phyloP scores from a whole-genome alignment of 768 basidiomycete species.

The Rickenella mellea region DNA sequence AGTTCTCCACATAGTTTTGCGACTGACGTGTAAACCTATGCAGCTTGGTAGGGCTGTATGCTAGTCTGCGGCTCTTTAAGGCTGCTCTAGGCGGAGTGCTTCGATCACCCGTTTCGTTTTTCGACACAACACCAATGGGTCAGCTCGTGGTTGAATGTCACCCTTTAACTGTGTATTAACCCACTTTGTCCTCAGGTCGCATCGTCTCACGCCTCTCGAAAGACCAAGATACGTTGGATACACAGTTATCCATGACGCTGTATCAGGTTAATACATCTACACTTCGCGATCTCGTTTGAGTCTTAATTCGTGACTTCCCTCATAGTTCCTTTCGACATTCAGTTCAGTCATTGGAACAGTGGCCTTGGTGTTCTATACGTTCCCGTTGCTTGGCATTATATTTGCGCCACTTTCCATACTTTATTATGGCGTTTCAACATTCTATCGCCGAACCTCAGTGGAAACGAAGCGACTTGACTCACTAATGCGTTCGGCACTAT shows the following conservation, averaged over 20 bases:
- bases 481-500: constrained; percentile 46
- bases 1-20: constrained; percentile 2
- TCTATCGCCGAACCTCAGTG: constrained; percentile 52
- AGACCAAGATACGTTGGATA: constrained; percentile 53
- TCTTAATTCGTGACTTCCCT: background rate
- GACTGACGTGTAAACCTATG: background rate
- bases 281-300: background rate
- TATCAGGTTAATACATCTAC: constrained; percentile 27
- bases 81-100: constrained; percentile 47
- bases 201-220: constrained; percentile 50
- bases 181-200: constrained; percentile 29
- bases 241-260: constrained; percentile 33
- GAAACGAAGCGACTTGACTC: constrained; percentile 61
- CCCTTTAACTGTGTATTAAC: background rate
- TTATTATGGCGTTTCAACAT: constrained; percentile 44
- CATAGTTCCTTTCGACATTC: constrained; percentile 14
- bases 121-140: constrained; percentile 68
- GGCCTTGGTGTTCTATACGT: constrained; percentile 55
- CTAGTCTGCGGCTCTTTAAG: constrained; percentile 39
- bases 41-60: constrained; percentile 23
- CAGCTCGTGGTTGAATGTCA: constrained; percentile 4
- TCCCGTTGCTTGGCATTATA: constrained; percentile 57
- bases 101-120: constrained; percentile 54
- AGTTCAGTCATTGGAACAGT: constrained; percentile 42
- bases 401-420: constrained; percentile 44